phyloP scores from a whole-genome alignment of 108 stramenopile species.

The Cyclotella baltica region DNA sequence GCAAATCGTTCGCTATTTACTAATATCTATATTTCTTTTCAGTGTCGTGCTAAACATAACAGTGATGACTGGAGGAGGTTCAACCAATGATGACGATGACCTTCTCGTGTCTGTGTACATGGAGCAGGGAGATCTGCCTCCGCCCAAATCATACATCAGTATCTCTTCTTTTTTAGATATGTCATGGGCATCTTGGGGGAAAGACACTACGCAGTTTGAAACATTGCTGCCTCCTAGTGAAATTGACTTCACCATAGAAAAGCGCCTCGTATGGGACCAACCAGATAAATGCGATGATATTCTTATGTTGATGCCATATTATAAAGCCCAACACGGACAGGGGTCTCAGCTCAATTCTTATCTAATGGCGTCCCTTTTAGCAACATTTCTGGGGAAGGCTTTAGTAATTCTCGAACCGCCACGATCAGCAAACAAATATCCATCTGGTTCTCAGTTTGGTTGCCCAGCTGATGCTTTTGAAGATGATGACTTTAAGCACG shows the following conservation, averaged over 20 bases:
- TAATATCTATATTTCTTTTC: not conserved
- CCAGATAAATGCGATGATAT: conserved; percentile 1
- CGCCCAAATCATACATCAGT: not conserved
- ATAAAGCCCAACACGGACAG: conserved; percentile 23
- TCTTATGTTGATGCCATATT: not conserved
- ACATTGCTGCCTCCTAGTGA: conserved; percentile 30
- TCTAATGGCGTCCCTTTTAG: conserved; percentile 21
- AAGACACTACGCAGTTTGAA: conserved; percentile 13
- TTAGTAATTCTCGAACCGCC: conserved; percentile 30
- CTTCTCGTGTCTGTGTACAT: not conserved
- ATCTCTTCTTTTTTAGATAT: conserved; percentile 2
- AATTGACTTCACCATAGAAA: conserved; percentile 27
- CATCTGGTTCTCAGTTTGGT: conserved; percentile 38
- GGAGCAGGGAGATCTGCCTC: not conserved
- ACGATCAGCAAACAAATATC: conserved; percentile 18
- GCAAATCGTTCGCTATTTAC: not conserved
- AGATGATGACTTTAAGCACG: not conserved
- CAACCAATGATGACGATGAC: not conserved
- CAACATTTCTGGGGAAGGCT: conserved; percentile 23
- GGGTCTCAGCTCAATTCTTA: conserved; percentile 37
- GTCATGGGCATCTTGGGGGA: conserved; percentile 12
- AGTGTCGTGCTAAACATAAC: not conserved
- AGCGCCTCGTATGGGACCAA: conserved; percentile 15
- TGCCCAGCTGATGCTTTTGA: conserved; percentile 39
- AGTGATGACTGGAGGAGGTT: not conserved